Base-by-base conservation (phyloP, 2,329 filamentous ascomycete species). In the Dothideomycetes sp. region DNA sequence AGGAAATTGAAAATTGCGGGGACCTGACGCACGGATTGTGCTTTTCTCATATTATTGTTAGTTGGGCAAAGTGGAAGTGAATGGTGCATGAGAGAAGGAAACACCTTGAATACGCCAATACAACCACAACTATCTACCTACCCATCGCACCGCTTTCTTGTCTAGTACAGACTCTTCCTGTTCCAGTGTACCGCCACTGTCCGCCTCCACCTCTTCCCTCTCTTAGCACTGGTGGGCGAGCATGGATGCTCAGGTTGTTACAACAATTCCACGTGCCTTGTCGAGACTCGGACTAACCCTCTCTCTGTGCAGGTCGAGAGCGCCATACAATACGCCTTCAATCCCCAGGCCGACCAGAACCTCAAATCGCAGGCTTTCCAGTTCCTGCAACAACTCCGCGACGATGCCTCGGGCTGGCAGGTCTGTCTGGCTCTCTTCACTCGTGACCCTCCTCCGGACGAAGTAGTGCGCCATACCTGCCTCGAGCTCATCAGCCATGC, bases 401-500 rank as follows among this genome's bases (percentile, higher is more conserved):
- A 79, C 56, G 82, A 95, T 58, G 78, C 84, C 33, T 79, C 84
- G 55, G 87, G 82, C 63, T 94, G 89, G 85, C 87, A 94, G 63
- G 78, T 85, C 53, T 94, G 88, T 66, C 78, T 91, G 40, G 68
- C 76, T 24, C 80, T 98, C 52, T 96, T 96, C 67, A 84, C 80
- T 41, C 78, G 84, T 59, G 73, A 73, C 18, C 86, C 85, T 34
- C 78, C 77, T 47, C 69, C 80, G 37, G 80, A 82, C 49, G 88
- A 95, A 52, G 79, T 94, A 40, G 82, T 93, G 36, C 84, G 91
- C 38, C 77, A 94, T 59, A 83, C 91, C 46, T 85, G 84, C 48
- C 76, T 98, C 48, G 91, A 98, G 59, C 79, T 95, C 35, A 79
- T 98, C 63, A 96, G 94, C 65, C 86, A 84, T 66, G 86, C 87